phyloP scores from a whole-genome alignment of 108 stramenopile species.

The Hondaea fermentalgiana region DNA sequence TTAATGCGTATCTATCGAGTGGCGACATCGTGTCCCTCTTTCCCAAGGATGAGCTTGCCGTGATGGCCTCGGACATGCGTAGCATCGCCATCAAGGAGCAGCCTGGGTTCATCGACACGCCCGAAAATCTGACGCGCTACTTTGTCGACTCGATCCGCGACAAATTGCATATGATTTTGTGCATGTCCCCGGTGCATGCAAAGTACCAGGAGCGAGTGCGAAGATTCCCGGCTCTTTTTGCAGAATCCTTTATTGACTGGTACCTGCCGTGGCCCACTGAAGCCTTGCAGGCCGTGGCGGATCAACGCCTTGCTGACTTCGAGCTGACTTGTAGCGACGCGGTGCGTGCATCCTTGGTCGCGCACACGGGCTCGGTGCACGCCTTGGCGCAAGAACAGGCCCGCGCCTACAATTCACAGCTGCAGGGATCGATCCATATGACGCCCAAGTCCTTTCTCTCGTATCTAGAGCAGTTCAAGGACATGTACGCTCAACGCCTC shows the following conservation, averaged over 20 bases:
- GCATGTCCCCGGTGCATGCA: slow-evolving; percentile 53
- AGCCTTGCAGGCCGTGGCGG: slow-evolving; percentile 46
- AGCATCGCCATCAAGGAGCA: slow-evolving; percentile 36
- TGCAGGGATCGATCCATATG: slow-evolving; percentile 54
- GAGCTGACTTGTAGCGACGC: slow-evolving; percentile 34
- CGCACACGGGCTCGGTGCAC: slow-evolving; percentile 53
- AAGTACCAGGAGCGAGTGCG: slow-evolving; percentile 55
- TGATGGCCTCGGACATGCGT: slow-evolving; percentile 52
- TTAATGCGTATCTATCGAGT: slow-evolving; percentile 40
- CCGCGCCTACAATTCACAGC: slow-evolving; percentile 45
- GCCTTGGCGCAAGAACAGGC: slow-evolving; percentile 45
- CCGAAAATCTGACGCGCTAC: slow-evolving; percentile 44
- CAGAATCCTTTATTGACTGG: slow-evolving; percentile 54
- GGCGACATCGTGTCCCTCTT: slow-evolving; percentile 43
- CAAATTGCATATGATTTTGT: slow-evolving; percentile 54
- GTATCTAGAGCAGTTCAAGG: slow-evolving; percentile 41
- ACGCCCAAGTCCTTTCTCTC: slow-evolving; percentile 53
- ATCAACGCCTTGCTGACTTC: slow-evolving; percentile 15
- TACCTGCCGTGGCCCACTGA: slow-evolving; percentile 58
- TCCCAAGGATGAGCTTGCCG: slow-evolving; percentile 53
- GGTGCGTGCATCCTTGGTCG: slow-evolving; percentile 33
- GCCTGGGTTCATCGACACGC: slow-evolving; percentile 51
- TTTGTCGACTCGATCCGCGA: slow-evolving; percentile 50
- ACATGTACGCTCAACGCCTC: slow-evolving; percentile 29
- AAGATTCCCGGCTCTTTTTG: slow-evolving; percentile 52